Evolutionary conservation across 2,329 filamentous ascomycete species (phyloP).

Genomic region (Didymella lethalis): DNA sequence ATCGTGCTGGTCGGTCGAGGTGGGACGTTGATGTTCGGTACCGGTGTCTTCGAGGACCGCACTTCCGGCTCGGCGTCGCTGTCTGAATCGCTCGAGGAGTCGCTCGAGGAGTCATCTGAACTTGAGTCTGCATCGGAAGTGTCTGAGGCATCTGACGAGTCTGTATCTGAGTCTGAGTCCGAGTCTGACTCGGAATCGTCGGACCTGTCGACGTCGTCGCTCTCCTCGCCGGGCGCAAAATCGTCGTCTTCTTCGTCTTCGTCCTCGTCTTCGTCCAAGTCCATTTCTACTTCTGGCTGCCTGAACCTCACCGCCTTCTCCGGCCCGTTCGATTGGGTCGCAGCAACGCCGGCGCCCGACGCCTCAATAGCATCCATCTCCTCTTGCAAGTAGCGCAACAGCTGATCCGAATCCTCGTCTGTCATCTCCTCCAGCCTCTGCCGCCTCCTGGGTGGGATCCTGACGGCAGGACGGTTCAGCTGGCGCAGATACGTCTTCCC

Average conservation of each 20-base stretch:
- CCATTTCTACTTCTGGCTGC: constrained; percentile 21
- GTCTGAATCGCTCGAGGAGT: constrained; percentile 28
- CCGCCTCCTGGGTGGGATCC: constrained; percentile 77
- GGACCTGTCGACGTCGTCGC: constrained; percentile 21
- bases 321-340: not conserved
- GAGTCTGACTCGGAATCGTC: constrained; percentile 25
- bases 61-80: constrained; percentile 45
- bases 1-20: constrained; percentile 4
- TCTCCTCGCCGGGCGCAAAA: constrained; percentile 36
- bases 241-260: constrained; percentile 42
- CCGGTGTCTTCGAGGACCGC: constrained; percentile 30
- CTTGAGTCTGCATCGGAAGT: constrained; percentile 37
- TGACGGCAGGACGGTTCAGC: constrained; percentile 69
- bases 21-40: constrained; percentile 8
- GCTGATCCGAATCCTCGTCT: constrained; percentile 5
- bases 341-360: not conserved
- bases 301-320: constrained; percentile 38
- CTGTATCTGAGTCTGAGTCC: constrained; percentile 35
- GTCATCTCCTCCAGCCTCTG: constrained; percentile 49
- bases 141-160: constrained; percentile 38
- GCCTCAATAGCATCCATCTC: not conserved
- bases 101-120: constrained; percentile 36
- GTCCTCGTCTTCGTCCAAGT: constrained; percentile 34
- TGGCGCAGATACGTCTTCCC: constrained; percentile 73
- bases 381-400: constrained; percentile 14